Percentiles rank a stretch among this genome's conserved stretches.
Evolutionary conservation across 1,139 yeast genomes (phyloP).

Genomic region (Protomyces pachydermus): DNA sequence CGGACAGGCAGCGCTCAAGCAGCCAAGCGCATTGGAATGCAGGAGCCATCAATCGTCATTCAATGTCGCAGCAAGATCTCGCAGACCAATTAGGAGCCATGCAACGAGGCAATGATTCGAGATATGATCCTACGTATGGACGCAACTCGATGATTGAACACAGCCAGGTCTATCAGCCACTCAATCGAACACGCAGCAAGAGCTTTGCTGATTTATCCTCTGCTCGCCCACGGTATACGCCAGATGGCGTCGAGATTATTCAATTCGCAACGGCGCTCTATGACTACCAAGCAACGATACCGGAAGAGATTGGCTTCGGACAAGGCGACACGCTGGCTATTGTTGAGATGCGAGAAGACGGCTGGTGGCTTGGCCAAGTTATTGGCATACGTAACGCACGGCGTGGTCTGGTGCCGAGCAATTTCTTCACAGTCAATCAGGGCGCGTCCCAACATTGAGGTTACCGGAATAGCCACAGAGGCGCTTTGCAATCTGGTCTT

Average conservation of each 20-base stretch:
- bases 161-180: not conserved
- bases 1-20: not conserved
- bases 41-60: not conserved
- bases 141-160: not conserved
- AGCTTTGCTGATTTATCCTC: constrained; percentile 8
- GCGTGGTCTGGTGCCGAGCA: constrained; percentile 78
- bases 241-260: constrained; percentile 28
- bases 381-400: constrained; percentile 48
- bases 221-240: constrained; percentile 10
- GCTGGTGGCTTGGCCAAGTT: constrained; percentile 85
- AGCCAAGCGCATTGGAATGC: not conserved
- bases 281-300: constrained; percentile 67
- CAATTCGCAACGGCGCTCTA: constrained; percentile 53
- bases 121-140: not conserved
- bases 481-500: not conserved
- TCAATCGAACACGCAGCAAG: constrained; percentile 17
- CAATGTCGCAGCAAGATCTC: not conserved
- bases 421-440: constrained; percentile 39
- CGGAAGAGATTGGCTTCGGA: constrained; percentile 70
- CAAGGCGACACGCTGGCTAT: constrained; percentile 71
- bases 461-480: not conserved
- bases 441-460: not conserved
- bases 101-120: not conserved
- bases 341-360: constrained; percentile 72
- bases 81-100: not conserved